These are phyloP conservation scores for Patellaria atrata DNA, from an alignment of 495 filamentous ascomycete species.

Conservation along the genomic window DNA sequence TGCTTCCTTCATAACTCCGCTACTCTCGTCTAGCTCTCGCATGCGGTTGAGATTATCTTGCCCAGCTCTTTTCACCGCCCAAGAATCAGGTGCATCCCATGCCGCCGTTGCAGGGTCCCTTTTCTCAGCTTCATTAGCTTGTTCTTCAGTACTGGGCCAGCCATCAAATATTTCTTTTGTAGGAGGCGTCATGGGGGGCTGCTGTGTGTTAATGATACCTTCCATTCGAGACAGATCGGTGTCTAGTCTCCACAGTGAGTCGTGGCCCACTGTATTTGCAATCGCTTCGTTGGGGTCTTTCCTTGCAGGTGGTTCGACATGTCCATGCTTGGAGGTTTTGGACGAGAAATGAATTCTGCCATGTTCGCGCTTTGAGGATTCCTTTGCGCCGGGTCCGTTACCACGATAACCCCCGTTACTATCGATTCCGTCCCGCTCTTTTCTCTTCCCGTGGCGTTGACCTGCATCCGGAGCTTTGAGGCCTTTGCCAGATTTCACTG, in stretches of 20 bases:
- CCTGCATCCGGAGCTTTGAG: constrained; percentile 33
- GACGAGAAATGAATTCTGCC: constrained; percentile 12
- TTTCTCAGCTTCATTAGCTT: constrained; percentile 19
- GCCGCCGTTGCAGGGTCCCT: constrained; percentile 27
- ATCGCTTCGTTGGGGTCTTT: constrained; percentile 25
- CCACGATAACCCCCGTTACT: constrained; percentile 1
- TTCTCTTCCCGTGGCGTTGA: constrained; percentile 9
- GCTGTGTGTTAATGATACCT: constrained; percentile 54
- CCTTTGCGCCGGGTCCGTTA: constrained; percentile 6
- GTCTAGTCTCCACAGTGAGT: constrained; percentile 54
- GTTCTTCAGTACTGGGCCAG: constrained; percentile 32
- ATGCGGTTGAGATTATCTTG: constrained; percentile 48
- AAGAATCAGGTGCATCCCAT: constrained; percentile 89
- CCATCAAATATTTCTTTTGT: constrained; percentile 40
- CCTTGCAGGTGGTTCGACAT: constrained; percentile 10
- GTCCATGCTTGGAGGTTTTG: constrained; percentile 12
- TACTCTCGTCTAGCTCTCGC: constrained; percentile 45
- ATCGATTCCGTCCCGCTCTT: constrained; percentile 2
- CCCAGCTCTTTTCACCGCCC: constrained; percentile 60
- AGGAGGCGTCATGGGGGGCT: constrained; percentile 47
- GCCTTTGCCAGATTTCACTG: constrained; percentile 30
- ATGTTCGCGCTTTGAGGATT: constrained; percentile 12
- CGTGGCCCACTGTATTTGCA: constrained; percentile 5
- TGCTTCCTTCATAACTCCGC: constrained; percentile 43
- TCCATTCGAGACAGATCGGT: constrained; percentile 73